Evolutionary conservation across 306 rosid genomes (phyloP).

Genomic region (Erythrophleum fordii): DNA sequence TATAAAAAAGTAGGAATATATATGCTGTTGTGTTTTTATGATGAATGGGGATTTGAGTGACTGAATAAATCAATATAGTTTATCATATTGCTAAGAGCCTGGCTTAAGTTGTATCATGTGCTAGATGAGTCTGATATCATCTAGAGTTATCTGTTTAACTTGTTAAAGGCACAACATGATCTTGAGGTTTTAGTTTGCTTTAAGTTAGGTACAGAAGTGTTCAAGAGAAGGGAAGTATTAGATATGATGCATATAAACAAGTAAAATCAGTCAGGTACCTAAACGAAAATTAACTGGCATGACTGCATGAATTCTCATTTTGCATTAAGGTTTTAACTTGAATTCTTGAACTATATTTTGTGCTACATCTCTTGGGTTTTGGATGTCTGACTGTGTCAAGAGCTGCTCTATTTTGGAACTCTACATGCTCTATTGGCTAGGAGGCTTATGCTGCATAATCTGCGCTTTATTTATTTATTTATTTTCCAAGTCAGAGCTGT

Average conservation of each 20-base stretch:
- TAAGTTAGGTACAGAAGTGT: neutral
- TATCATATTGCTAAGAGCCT: neutral
- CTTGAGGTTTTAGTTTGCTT: neutral
- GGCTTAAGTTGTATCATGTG: neutral
- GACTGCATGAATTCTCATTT: neutral
- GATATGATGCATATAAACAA: neutral
- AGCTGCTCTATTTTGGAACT: neutral
- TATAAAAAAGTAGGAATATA: neutral
- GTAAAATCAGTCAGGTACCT: neutral
- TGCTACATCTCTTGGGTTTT: neutral
- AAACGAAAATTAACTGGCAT: neutral
- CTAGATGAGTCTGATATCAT: neutral
- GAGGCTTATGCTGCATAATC: neutral
- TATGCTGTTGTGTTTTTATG: neutral
- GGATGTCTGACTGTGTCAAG: neutral
- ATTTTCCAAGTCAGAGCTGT: neutral
- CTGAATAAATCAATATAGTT: neutral
- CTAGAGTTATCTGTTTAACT: neutral
- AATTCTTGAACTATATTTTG: neutral
- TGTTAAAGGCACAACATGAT: neutral
- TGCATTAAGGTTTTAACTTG: neutral
- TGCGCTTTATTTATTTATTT: neutral
- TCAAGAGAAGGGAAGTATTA: neutral
- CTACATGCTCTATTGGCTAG: neutral
- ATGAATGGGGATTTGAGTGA: neutral